Evolutionary conservation across 129 eudicot genomes (phyloP).

Genomic region (Mikania micrantha): DNA sequence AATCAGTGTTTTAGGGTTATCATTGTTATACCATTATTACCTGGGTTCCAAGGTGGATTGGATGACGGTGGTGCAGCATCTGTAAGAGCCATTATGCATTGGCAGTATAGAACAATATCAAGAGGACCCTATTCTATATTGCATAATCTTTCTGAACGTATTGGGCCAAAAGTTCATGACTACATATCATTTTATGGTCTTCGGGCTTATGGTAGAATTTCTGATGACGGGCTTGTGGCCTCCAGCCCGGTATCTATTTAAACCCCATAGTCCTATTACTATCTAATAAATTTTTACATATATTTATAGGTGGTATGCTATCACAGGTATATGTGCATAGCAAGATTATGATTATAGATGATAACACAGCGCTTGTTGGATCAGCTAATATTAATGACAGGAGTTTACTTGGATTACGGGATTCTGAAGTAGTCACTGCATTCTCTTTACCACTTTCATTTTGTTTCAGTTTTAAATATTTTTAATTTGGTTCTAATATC

Average conservation of each 20-base stretch:
- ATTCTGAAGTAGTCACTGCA: conserved; percentile 63
- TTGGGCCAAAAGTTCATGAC: conserved; percentile 81
- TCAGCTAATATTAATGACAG: conserved; percentile 96
- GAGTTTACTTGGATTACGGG: conserved; percentile 95
- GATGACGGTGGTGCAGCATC: conserved; percentile 99
- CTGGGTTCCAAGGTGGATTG: conserved; percentile 98
- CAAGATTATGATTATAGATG: conserved; percentile 95
- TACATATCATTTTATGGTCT: conserved; percentile 96
- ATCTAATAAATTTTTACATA: neutral
- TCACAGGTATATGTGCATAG: conserved; percentile 91
- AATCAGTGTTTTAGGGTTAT: conserved; percentile 83
- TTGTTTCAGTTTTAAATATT: neutral
- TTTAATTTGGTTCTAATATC: neutral
- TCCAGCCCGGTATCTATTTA: conserved; percentile 67
- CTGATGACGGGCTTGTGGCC: conserved; percentile 77
- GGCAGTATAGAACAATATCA: conserved; percentile 96
- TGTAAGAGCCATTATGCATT: conserved; percentile 97
- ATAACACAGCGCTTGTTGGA: conserved; percentile 67
- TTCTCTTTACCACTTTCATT: neutral
- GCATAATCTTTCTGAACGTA: conserved; percentile 64
- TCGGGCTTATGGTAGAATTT: conserved; percentile 81
- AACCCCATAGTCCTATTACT: neutral
- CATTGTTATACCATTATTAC: conserved; percentile 87
- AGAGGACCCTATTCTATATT: conserved; percentile 79
- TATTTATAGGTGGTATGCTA: neutral